These are phyloP conservation scores for Entrophospora sp. DNA, from an alignment of 192 early-diverging fungal species.

Conservation along the genomic window DNA sequence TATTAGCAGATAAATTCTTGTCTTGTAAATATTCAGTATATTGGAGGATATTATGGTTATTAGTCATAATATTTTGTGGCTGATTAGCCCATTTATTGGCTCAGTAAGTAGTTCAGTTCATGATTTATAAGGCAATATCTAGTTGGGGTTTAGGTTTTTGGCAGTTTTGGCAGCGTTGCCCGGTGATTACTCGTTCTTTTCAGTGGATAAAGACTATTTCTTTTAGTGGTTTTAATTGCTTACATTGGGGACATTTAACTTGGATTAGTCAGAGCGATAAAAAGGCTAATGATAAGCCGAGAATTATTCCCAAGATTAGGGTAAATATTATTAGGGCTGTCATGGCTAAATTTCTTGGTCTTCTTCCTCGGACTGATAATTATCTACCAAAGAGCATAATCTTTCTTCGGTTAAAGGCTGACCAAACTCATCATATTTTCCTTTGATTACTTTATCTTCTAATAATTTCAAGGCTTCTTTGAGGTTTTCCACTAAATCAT, in stretches of 20 bases:
- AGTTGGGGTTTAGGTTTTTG: not conserved
- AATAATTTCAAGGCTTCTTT: not conserved
- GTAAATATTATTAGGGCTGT: not conserved
- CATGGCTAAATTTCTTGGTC: not conserved
- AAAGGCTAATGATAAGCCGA: not conserved
- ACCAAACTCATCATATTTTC: not conserved
- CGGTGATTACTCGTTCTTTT: not conserved
- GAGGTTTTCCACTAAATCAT: not conserved
- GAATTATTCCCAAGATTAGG: not conserved
- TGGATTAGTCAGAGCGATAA: not conserved
- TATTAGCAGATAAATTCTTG: not conserved
- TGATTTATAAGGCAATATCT: not conserved
- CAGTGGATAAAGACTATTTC: not conserved
- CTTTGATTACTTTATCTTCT: not conserved
- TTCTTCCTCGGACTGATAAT: not conserved
- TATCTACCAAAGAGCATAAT: constrained; percentile 5
- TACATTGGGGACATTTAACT: constrained; percentile 1
- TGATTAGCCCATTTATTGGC: not conserved
- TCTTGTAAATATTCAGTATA: not conserved
- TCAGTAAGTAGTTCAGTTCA: constrained; percentile 3
- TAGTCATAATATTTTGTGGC: not conserved
- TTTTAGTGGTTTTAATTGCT: not conserved
- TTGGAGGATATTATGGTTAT: not conserved
- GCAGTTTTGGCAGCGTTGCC: not conserved
- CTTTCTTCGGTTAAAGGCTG: not conserved